Percentiles rank a stretch among this genome's conserved stretches.
These are phyloP conservation scores for Pezicula neosporulosa DNA, from an alignment of 2,329 filamentous ascomycete species.

Conservation along the genomic window DNA sequence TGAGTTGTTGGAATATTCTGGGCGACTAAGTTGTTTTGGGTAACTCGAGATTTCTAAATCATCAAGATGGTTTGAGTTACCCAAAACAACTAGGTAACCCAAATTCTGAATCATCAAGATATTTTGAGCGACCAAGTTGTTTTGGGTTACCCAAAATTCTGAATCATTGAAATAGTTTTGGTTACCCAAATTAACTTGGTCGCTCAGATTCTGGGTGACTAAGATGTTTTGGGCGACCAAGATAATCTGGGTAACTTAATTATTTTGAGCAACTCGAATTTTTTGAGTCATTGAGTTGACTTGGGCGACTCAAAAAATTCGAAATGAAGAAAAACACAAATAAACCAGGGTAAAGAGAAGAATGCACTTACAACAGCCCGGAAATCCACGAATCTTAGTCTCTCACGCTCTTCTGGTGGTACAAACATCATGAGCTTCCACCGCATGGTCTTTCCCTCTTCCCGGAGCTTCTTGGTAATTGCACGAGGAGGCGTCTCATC, in stretches of 20 bases:
- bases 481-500: not conserved
- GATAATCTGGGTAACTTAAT: too few relatives aligned
- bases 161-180: not conserved
- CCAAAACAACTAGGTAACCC: too few relatives aligned
- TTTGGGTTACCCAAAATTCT: not conserved
- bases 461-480: slow-evolving; percentile 10
- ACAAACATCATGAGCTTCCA: slow-evolving; percentile 21
- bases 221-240: too few relatives aligned
- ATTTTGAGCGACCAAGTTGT: too few relatives aligned
- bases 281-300: slow-evolving; percentile 7
- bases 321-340: not conserved
- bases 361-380: slow-evolving; percentile 17
- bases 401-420: slow-evolving; percentile 3
- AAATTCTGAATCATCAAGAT: too few relatives aligned
- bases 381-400: slow-evolving; percentile 18
- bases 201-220: too few relatives aligned
- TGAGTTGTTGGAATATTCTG: too few relatives aligned
- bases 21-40: too few relatives aligned
- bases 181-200: not conserved
- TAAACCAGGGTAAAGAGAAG: not conserved
- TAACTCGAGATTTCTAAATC: too few relatives aligned
- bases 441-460: slow-evolving; percentile 11
- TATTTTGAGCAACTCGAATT: too few relatives aligned
- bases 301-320: slow-evolving; percentile 2
- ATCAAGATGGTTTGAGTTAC: slow-evolving; percentile 11